Base-by-base conservation (phyloP, 331 rosid species). In the Quercus tomentella region DNA sequence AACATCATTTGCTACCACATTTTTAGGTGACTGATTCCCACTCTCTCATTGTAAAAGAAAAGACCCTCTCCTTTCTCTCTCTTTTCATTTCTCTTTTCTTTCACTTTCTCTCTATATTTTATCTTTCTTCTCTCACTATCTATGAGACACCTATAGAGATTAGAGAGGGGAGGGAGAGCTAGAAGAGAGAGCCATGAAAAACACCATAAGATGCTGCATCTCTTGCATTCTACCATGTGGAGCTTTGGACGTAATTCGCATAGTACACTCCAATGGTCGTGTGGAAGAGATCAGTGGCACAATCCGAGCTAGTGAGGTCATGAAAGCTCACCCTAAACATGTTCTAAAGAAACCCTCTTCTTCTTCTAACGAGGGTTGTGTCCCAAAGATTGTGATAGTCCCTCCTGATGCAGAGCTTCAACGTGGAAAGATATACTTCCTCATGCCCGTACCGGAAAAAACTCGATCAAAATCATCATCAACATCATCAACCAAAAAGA, bases 191-290 rank as follows among this genome's bases (percentile, higher is more conserved):
- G 75, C 72, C 25, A 94, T 92, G 99, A 93, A 88, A 77, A 93
- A 93, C 82, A 84, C 88, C 83, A 88, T 95, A 41, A 79, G 97
- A 80, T 93, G 98, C 83, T 95, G 93, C 90, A 93, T 95, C 84
- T 93, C 99, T 76, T 95, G 99, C 96, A 91, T 95, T 85, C 91
- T 95, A 0, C 99, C 99, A 25, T 95, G 98, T 8, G 99, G 99
- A 6, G 91, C 93, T 31, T 91, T 95, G 1, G 99, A 95, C 81
- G 98, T 95, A 2, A 84, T 95, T 80, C 88, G 99, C 14, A 92
- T 95, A 74, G 99, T 95, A 18, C 99, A 95, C 88, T 86, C 85
- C 68, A 88, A 91, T 74, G 99, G 99, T 14, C 84, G 87, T 9
- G 97, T 95, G 1, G 94, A 95, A 56, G 99, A 95, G 73, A 90